These are phyloP conservation scores for Teratosphaeria pseudoeucalypti DNA, from an alignment of 2,329 filamentous ascomycete genomes.

Conservation along the genomic window DNA sequence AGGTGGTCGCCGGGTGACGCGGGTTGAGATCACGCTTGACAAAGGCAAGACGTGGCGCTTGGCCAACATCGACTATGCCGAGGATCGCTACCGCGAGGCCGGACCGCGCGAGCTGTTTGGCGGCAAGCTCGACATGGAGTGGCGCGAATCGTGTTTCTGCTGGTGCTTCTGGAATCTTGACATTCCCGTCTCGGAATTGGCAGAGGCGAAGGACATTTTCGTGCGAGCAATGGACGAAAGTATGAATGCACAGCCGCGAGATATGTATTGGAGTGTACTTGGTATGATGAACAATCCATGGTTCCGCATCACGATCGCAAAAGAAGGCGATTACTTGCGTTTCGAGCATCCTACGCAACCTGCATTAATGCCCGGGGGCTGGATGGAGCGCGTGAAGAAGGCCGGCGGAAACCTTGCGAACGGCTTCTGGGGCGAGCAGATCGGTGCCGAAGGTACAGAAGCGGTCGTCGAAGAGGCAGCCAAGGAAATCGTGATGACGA, in stretches of 20 bases:
- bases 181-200: conserved; percentile 52
- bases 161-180: conserved; percentile 87
- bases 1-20: conserved; percentile 70
- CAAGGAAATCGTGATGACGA: conserved; percentile 68
- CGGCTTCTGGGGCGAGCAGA: conserved; percentile 71
- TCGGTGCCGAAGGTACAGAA: conserved; percentile 40
- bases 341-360: conserved; percentile 89
- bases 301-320: conserved; percentile 71
- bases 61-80: conserved; percentile 68
- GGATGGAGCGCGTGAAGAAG: conserved; percentile 89
- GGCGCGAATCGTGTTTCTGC: conserved; percentile 73
- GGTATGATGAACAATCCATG: conserved; percentile 99
- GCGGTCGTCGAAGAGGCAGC: conserved; percentile 37
- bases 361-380: conserved; percentile 65
- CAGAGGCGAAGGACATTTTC: conserved; percentile 59
- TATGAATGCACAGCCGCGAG: conserved; percentile 74
- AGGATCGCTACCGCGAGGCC: conserved; percentile 67
- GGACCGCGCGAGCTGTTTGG: conserved; percentile 60
- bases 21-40: conserved; percentile 75
- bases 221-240: conserved; percentile 84
- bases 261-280: conserved; percentile 93
- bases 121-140: conserved; percentile 67
- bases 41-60: conserved; percentile 72
- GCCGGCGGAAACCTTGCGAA: conserved; percentile 69
- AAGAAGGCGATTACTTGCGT: conserved; percentile 51